Conservation (phyloP, 352 stramenopile species). For the Pythium sukuiense region DNA sequence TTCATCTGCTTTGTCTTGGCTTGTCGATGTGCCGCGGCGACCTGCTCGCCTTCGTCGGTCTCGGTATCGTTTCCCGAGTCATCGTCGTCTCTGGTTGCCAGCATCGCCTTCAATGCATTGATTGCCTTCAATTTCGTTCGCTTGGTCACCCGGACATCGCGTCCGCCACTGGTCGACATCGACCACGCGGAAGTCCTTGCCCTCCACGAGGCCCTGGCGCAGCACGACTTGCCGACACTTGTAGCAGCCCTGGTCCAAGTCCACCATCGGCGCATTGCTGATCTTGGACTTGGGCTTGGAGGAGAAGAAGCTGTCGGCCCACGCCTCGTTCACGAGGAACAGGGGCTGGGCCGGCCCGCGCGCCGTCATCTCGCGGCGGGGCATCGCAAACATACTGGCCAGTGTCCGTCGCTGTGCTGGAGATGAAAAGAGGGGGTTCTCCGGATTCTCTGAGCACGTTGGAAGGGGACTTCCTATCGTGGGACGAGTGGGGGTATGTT, state of each 20-base stretch:
- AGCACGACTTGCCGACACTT: conserved; percentile 22
- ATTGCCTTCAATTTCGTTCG: too few species aligned
- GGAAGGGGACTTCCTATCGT: too few species aligned
- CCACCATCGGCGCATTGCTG: conserved; percentile 25
- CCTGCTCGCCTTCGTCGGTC: too few species aligned
- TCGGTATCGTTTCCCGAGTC: too few species aligned
- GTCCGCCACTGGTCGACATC: conserved; percentile 1
- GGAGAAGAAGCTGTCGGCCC: conserved; percentile 25
- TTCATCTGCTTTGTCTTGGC: too few species aligned
- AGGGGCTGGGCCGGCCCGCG: not conserved
- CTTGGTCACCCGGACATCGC: too few species aligned
- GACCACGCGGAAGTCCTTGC: conserved; percentile 27
- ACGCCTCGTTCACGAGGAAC: conserved; percentile 25
- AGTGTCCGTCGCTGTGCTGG: too few species aligned
- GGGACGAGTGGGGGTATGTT: conserved; percentile 3
- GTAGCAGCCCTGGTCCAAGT: conserved; percentile 23
- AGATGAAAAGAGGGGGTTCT: too few species aligned
- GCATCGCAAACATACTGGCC: not conserved
- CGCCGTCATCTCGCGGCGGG: not conserved
- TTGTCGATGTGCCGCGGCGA: too few species aligned
- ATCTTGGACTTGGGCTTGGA: conserved; percentile 10
- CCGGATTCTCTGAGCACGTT: too few species aligned
- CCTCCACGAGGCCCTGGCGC: conserved; percentile 25
- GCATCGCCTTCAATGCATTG: too few species aligned
- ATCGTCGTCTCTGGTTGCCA: too few species aligned